Base-by-base conservation (phyloP, 331 rosid species). In the Malus hybrid region DNA sequence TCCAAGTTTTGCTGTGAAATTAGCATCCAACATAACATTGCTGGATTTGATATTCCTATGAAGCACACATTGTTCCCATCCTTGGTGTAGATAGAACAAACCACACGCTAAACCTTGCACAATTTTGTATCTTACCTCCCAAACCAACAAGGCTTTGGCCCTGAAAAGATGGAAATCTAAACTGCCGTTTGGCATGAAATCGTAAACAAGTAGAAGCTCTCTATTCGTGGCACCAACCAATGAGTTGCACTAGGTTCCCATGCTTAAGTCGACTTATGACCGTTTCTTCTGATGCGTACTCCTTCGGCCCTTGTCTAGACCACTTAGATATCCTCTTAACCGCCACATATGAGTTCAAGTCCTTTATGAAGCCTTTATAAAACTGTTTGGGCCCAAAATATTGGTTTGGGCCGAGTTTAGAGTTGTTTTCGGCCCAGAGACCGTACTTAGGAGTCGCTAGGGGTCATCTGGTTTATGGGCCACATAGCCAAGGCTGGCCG, bases 211-310 rank as follows among this genome's bases (percentile, higher is more conserved):
- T 11, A 42, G 20, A 2, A 67, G 19, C 1, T 66, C 16, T 42
- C n/a, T 52, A 52, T 6, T 55, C 50, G 12, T 71, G 65, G 52
- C 75, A 71, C 75, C 75, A 71, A 12, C 75, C 75, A 0, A 71
- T 19, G 6, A 71, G 62, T 58, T 72, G 52, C 33, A 58, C 76
- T 1, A 72, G 33, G 22, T 72, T 72, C 5, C 34, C 33, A 26
- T 72, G 67, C 53, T 36, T 57, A 12, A 72, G 39, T 20, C 26
- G 20, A 20, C 67, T 72, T n/a, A 72, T 72, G 30, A 72, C 22
- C 1, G 9, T 34, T 24, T 58, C 39, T 61, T 72, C 67, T 14
- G 76, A 7, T 13, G 53, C 53, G 6, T 34, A 57, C 18, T 72
- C 76, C 67, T 72, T 72, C 22, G 15, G 13, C 12, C 56, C 67